These are phyloP conservation scores for Dacryopinax primogenitus DNA, from an alignment of 768 basidiomycete species.

Conservation along the genomic window DNA sequence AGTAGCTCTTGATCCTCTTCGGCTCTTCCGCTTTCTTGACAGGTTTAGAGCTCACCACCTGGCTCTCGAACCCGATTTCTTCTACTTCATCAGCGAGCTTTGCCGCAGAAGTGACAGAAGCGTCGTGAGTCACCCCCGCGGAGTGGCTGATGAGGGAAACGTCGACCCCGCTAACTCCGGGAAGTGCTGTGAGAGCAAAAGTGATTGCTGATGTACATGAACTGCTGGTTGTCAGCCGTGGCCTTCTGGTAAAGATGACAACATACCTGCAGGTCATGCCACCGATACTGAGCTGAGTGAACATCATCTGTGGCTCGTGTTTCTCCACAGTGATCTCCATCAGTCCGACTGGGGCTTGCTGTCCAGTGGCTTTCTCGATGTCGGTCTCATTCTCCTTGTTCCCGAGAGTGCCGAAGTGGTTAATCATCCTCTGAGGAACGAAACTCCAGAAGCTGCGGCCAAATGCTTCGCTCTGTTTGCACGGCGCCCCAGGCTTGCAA, in stretches of 20 bases:
- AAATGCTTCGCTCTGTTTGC: neutral
- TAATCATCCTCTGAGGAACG: neutral
- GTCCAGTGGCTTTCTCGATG: neutral
- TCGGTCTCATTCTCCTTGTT: neutral
- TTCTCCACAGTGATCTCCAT: neutral
- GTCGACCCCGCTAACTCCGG: constrained; percentile 14
- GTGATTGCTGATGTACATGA: constrained; percentile 23
- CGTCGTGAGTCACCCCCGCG: constrained; percentile 17
- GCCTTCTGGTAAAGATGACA: neutral
- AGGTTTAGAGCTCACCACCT: constrained; percentile 3
- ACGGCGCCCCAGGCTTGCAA: neutral
- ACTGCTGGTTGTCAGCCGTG: neutral
- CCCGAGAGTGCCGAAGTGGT: neutral
- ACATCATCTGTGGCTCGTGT: neutral
- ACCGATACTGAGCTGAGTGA: constrained; percentile 15
- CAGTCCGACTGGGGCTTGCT: neutral
- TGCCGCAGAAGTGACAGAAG: neutral
- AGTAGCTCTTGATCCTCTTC: constrained; percentile 4
- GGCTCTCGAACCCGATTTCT: constrained; percentile 12
- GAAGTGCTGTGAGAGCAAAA: constrained; percentile 11
- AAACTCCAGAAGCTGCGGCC: neutral
- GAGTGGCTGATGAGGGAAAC: constrained; percentile 19
- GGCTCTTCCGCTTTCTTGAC: neutral
- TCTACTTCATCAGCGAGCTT: constrained; percentile 11
- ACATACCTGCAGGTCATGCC: constrained; percentile 26